Conservation (phyloP, 768 basidiomycete species). For the Candolleomyces eurysporus region DNA sequence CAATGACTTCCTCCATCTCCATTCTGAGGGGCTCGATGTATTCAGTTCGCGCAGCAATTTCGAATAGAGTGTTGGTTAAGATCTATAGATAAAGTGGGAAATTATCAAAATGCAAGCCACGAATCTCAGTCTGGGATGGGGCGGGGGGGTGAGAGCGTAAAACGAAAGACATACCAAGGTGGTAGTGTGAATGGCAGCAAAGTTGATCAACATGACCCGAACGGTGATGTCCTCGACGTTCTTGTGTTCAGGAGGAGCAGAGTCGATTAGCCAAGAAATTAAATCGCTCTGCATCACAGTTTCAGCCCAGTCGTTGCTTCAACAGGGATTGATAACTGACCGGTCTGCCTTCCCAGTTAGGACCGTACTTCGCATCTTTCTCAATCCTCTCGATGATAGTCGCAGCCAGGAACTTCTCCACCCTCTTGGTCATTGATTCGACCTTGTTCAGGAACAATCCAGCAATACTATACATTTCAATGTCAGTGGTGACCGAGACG, state of each 20-base stretch:
- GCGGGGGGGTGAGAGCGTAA: not conserved
- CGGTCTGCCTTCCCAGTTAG: conserved; percentile 9
- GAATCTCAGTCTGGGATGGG: not conserved
- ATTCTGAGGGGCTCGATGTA: conserved; percentile 33
- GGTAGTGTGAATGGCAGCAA: conserved; percentile 40
- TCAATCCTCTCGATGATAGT: conserved; percentile 8
- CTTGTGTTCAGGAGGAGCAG: conserved; percentile 23
- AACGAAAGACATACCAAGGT: conserved; percentile 25
- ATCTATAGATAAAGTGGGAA: conserved; percentile 20
- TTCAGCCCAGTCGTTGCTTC: too few species aligned
- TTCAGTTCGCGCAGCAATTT: conserved; percentile 33
- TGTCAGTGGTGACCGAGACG: not conserved
- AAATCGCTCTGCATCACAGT: conserved; percentile 34
- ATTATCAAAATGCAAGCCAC: not conserved
- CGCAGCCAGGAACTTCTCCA: conserved; percentile 13
- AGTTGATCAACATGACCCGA: conserved; percentile 33
- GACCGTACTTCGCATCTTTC: conserved; percentile 5
- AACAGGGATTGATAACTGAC: not conserved
- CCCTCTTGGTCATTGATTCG: not conserved
- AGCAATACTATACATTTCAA: not conserved
- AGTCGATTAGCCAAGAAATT: conserved; percentile 40
- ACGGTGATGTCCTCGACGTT: conserved; percentile 22
- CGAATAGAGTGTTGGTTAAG: conserved; percentile 31
- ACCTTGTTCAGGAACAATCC: not conserved
- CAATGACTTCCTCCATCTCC: conserved; percentile 35